These are phyloP conservation scores for Salix purpurea DNA, from an alignment of 345 rosid genomes.

Conservation along the genomic window DNA sequence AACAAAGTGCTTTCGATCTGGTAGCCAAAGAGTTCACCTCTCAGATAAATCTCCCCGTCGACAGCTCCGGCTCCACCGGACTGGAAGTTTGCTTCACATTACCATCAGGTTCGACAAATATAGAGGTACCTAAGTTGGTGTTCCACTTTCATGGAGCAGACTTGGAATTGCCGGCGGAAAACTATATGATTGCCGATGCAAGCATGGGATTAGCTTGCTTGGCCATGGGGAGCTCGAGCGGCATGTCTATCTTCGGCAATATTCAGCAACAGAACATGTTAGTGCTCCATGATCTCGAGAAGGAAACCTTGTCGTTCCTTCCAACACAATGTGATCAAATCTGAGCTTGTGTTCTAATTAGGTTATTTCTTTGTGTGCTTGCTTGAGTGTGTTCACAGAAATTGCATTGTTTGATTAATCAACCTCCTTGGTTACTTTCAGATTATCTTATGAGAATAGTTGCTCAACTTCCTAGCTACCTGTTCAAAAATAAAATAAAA, in stretches of 20 bases:
- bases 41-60: conserved; percentile 45
- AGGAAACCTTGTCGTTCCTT: conserved; percentile 61
- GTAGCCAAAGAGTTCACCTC: conserved; percentile 53
- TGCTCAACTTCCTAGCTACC: too few relatives aligned
- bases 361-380: neutral
- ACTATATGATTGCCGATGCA: conserved; percentile 72
- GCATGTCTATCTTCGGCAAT: conserved; percentile 91
- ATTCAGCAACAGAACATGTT: conserved; percentile 82
- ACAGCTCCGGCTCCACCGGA: conserved; percentile 52
- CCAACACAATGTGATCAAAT: conserved; percentile 60
- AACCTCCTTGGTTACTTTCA: too few relatives aligned
- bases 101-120: conserved; percentile 29
- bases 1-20: conserved; percentile 43
- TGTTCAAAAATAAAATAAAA: too few relatives aligned
- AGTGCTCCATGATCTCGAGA: conserved; percentile 63
- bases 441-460: too few relatives aligned
- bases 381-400: neutral
- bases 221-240: conserved; percentile 80
- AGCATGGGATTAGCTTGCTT: conserved; percentile 58
- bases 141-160: conserved; percentile 75
- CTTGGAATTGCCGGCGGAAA: conserved; percentile 74
- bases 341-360: conserved; percentile 14
- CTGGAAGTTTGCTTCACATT: conserved; percentile 77
- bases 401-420: neutral
- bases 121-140: conserved; percentile 61